Evolutionary conservation across 305 asterid species (phyloP).

Genomic region (Solanum aculeatissimum): DNA sequence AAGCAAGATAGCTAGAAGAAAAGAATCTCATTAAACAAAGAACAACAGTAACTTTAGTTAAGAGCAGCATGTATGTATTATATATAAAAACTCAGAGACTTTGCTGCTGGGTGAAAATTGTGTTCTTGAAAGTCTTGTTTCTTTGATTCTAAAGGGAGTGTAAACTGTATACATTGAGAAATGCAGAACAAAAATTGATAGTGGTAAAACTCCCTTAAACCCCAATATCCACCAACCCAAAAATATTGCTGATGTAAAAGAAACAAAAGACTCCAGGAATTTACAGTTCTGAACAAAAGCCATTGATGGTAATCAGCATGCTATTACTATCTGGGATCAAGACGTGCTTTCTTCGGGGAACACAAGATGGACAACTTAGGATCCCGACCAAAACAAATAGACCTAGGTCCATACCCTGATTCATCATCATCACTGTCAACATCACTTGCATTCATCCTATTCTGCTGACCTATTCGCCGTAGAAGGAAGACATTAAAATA

Average conservation of each 20-base stretch:
- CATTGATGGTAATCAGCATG: background rate
- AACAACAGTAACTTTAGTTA: background rate
- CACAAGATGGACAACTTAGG: conserved; percentile 54
- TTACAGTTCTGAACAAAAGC: conserved; percentile 17
- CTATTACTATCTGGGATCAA: conserved; percentile 8
- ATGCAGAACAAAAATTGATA: background rate
- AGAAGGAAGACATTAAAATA: conserved; percentile 75
- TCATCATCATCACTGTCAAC: conserved; percentile 80
- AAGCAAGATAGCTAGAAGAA: background rate
- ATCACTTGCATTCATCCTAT: conserved; percentile 26
- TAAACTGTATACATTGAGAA: background rate
- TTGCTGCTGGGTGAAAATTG: background rate
- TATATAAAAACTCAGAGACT: background rate
- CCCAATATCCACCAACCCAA: background rate
- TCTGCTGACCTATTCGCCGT: conserved; percentile 51
- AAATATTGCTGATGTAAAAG: background rate
- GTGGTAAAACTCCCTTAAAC: background rate
- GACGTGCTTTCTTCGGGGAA: conserved; percentile 52
- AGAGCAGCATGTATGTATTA: background rate
- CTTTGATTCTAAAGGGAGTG: background rate
- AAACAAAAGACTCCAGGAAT: conserved; percentile 11
- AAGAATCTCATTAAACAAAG: background rate
- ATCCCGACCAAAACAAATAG: conserved; percentile 26
- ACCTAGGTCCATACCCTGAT: conserved; percentile 32
- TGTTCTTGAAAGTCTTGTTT: background rate